phyloP scores from a whole-genome alignment of 2,329 filamentous ascomycete genomes.

The Cladosporium sp. region DNA sequence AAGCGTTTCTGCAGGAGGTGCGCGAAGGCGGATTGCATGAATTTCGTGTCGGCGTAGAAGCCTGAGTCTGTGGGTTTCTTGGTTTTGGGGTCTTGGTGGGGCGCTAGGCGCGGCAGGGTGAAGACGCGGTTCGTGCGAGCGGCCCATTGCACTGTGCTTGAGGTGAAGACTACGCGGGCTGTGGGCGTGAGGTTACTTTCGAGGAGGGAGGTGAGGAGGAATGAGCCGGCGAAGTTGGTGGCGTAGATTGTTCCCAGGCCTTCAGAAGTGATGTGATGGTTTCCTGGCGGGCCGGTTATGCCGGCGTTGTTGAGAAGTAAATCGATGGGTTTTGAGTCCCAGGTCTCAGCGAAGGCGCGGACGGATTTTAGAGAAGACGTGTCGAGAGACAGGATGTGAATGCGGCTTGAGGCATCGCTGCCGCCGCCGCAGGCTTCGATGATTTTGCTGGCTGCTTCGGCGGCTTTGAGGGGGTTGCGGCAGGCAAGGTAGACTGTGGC shows the following conservation, averaged over 20 bases:
- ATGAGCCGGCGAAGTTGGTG: conserved; percentile 22
- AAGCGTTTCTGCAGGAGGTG: conserved; percentile 13
- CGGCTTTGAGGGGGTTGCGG: conserved; percentile 9
- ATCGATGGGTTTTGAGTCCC: conserved; percentile 30
- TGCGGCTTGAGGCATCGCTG: neutral
- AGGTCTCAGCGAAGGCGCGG: conserved; percentile 20
- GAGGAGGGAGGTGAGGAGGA: conserved; percentile 21
- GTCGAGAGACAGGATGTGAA: conserved; percentile 25
- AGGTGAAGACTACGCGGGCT: conserved; percentile 20
- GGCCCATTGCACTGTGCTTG: conserved; percentile 16
- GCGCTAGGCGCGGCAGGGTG: neutral
- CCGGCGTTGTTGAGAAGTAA: conserved; percentile 37
- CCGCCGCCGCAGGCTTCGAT: neutral
- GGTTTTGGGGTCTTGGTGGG: neutral
- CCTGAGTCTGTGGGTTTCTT: neutral
- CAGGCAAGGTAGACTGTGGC: conserved; percentile 14
- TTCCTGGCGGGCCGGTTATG: conserved; percentile 16
- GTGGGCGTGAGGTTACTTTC: conserved; percentile 14
- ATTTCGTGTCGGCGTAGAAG: conserved; percentile 16
- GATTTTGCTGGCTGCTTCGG: conserved; percentile 9
- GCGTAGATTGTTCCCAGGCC: conserved; percentile 19
- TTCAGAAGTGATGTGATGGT: conserved; percentile 16
- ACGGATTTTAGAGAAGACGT: conserved; percentile 15
- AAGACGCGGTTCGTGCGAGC: neutral
- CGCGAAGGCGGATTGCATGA: conserved; percentile 17